These are phyloP conservation scores for Mycena maculata DNA, from an alignment of 768 basidiomycete species.

Conservation along the genomic window DNA sequence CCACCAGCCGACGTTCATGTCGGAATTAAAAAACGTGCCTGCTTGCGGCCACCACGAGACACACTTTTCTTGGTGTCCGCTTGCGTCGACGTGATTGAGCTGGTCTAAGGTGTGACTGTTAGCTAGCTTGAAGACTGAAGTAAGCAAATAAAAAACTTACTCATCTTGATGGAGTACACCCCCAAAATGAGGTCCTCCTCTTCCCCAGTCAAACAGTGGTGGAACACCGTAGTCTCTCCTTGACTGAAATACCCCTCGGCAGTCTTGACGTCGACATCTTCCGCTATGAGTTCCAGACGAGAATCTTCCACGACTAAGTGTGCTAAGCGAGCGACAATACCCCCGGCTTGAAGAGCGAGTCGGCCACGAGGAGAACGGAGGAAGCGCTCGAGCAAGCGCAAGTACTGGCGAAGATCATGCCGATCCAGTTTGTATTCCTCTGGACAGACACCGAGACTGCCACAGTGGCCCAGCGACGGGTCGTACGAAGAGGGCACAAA, in stretches of 20 bases:
- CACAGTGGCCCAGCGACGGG: not conserved
- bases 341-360: conserved; percentile 10
- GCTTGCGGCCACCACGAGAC: too few relatives aligned
- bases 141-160: conserved; percentile 2
- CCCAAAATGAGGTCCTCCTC: conserved; percentile 10
- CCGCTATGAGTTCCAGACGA: conserved; percentile 1
- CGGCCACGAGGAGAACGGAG: conserved; percentile 8
- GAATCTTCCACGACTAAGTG: not conserved
- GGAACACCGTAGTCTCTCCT: not conserved
- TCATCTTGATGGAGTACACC: conserved; percentile 7
- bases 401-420: not conserved
- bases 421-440: conserved; percentile 1
- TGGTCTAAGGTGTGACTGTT: not conserved
- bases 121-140: conserved; percentile 4
- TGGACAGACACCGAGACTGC: conserved; percentile 5
- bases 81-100: too few relatives aligned
- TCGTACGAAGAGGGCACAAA: conserved; percentile 5
- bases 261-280: conserved; percentile 6
- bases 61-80: too few relatives aligned
- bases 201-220: conserved; percentile 6
- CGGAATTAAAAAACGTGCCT: too few relatives aligned
- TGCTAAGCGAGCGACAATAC: conserved; percentile 7
- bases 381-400: conserved; percentile 2
- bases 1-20: too few relatives aligned
- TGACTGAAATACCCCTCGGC: not conserved